Base-by-base conservation (phyloP, 1,139 yeast genomes). In the Candida albicans region DNA sequence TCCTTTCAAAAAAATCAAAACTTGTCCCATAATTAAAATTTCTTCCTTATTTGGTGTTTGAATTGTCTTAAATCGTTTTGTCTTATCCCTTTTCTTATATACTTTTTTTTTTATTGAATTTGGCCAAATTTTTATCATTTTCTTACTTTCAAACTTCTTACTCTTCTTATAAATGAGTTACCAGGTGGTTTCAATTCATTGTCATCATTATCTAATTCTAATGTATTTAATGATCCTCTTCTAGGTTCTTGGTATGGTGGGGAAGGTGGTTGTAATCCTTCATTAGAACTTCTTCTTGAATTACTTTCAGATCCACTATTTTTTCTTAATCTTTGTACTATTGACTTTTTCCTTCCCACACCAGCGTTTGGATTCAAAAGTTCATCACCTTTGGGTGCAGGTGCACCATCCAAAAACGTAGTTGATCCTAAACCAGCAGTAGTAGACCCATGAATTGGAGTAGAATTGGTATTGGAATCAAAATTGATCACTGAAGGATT, bases 361-460 rank as follows among this genome's bases (percentile, higher is more conserved):
- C 79, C 80, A 36, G 56, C 56, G 39, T 50, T 53, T 15, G 61
- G 40, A 42, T 57, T 48, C 45, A 67, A 57, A 44, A 49, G 59
- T 14, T 63, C 67, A 29, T 69, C 70, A 18, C 43, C 70, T 67
- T 57, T 62, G 26, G 96, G 84, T 3, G 97, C 99, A 13, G 98
- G 98, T 0, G 98, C 95, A 31, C 99, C 99, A 62, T 93, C 98
- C 52, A 93, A 64, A 61, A 93, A 93, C 0, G 99, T 93, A 2
- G 96, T 78, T 2, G 95, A 80, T 3, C 99, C 99, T 41, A 93
- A 75, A 1, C 99, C 99, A 44, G 85, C 77, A 0, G 97, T 87
- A 2, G 85, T 74, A 39, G 80, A 79, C 13, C 98, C 99, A 62
- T 91, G 96, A 13, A 91, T 79, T 25, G 87, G 88, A 37, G 75